phyloP scores from a whole-genome alignment of 495 filamentous ascomycete genomes.

The Evansstolkia leycettana region DNA sequence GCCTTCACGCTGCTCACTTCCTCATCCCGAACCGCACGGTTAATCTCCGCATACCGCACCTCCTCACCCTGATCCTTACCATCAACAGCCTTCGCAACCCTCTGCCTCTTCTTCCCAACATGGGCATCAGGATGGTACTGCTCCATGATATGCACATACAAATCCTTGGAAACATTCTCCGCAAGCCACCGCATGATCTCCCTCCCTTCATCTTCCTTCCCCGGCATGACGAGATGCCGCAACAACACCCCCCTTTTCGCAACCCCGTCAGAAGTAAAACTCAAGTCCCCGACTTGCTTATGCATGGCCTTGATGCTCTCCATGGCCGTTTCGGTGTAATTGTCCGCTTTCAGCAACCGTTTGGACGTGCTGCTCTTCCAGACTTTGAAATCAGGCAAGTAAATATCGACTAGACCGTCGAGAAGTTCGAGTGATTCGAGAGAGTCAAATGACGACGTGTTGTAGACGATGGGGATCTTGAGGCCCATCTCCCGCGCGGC shows the following conservation, averaged over 20 bases:
- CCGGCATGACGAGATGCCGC: constrained; percentile 69
- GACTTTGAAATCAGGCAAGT: constrained; percentile 69
- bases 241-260: constrained; percentile 61
- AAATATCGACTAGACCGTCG: constrained; percentile 67
- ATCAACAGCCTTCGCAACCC: constrained; percentile 5
- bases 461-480: constrained; percentile 61
- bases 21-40: constrained; percentile 49
- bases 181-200: constrained; percentile 62
- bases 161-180: constrained; percentile 50
- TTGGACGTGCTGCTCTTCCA: constrained; percentile 51
- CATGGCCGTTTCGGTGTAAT: constrained; percentile 52
- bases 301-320: constrained; percentile 68
- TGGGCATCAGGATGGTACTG: constrained; percentile 67
- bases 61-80: constrained; percentile 20
- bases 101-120: constrained; percentile 53
- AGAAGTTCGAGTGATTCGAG: constrained; percentile 51
- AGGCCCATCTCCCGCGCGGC: constrained; percentile 54
- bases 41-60: constrained; percentile 62
- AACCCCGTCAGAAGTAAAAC: constrained; percentile 63
- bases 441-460: constrained; percentile 65
- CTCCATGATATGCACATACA: constrained; percentile 66
- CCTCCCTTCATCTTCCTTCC: constrained; percentile 51
- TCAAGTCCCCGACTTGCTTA: constrained; percentile 61
- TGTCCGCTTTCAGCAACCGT: constrained; percentile 58
- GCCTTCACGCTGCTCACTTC: constrained; percentile 48